Base-by-base conservation (phyloP, 805 yeast species). In the Metschnikowia aberdeeniae region DNA sequence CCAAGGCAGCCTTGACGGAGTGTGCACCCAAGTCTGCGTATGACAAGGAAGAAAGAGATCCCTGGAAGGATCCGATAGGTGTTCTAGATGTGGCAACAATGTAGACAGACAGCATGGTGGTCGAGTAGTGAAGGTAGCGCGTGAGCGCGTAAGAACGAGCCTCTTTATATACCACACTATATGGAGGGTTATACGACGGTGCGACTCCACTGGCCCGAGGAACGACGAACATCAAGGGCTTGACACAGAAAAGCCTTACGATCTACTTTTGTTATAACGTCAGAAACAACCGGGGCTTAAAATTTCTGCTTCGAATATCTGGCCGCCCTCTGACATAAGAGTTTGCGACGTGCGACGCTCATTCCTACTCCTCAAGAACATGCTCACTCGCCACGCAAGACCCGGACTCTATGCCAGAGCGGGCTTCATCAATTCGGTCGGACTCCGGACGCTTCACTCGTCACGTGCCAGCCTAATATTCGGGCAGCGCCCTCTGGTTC, bases 61-160 rank as follows among this genome's bases (percentile, higher is more conserved):
- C 97, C 66, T 86, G 93, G 73, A 93, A 87, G 12, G 96, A 83
- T 35, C 98, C 99, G 58, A 93, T 80, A 59, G 99, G 99, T 17
- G 99, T 93, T 76, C 99, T 86, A 40, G 96, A 82, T 42, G 88
- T 77, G 31, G 96, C 73, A 46, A 90, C 98, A 64, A 93, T 89
- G 70, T 92, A 92, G 40, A 89, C 99, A 26, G 73, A 49, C 49
- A 43, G 42, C 46, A 42, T 45, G 36, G 38, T 44, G 26, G 35
- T 31, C 14, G 17, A 35, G 20, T 31, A 40, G 20, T n/a, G 19
- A 6, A 12, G 24, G 36, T 3, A 17, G 34, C 37, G 42, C 27
- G 26, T 33, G 34, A 6, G 28, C 14, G 22, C 28, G 36, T 17
- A 17, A 2, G 17, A 17, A 32, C 14, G 32, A 24, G 32, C 45